A percentile compares a stretch with the other conserved stretches of the same genome.
Evolutionary conservation across 768 basidiomycete genomes (phyloP).

Genomic region (Leccinum obscurum): DNA sequence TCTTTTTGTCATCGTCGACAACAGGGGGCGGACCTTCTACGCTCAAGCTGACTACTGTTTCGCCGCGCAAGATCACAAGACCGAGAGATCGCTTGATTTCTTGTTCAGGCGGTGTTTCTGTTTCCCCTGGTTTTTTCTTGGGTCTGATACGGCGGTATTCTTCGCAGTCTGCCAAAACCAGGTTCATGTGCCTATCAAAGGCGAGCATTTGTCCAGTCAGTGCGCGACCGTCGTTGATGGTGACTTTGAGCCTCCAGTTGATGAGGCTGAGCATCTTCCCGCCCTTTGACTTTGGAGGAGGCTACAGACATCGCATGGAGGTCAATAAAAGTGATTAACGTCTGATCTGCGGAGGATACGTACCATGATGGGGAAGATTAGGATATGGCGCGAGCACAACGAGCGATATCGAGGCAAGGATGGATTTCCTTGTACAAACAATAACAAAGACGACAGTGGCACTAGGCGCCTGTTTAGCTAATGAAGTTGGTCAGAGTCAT

Average conservation of each 20-base stretch:
- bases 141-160: conserved; percentile 92
- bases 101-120: conserved; percentile 72
- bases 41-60: conserved; percentile 91
- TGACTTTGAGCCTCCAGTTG: conserved; percentile 97
- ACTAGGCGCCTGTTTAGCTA: background rate
- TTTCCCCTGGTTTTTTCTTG: conserved; percentile 86
- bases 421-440: conserved; percentile 32
- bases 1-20: conserved; percentile 87
- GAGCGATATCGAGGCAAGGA: conserved; percentile 15
- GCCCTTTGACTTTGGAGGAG: conserved; percentile 96
- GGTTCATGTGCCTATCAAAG: conserved; percentile 99
- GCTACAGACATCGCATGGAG: conserved; percentile 42
- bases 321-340: conserved; percentile 10
- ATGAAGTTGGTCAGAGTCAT: background rate
- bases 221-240: conserved; percentile 95
- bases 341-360: conserved; percentile 24
- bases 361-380: conserved; percentile 60
- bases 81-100: conserved; percentile 97
- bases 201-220: conserved; percentile 99
- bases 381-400: conserved; percentile 21
- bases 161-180: conserved; percentile 97
- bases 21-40: conserved; percentile 96
- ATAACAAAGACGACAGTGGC: conserved; percentile 28
- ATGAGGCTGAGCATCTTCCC: conserved; percentile 98
- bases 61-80: conserved; percentile 95